A percentile compares a stretch with the other conserved stretches of the same genome.
Conservation (phyloP, 352 stramenopile species). For the Phytophthora pseudosyringae region DNA sequence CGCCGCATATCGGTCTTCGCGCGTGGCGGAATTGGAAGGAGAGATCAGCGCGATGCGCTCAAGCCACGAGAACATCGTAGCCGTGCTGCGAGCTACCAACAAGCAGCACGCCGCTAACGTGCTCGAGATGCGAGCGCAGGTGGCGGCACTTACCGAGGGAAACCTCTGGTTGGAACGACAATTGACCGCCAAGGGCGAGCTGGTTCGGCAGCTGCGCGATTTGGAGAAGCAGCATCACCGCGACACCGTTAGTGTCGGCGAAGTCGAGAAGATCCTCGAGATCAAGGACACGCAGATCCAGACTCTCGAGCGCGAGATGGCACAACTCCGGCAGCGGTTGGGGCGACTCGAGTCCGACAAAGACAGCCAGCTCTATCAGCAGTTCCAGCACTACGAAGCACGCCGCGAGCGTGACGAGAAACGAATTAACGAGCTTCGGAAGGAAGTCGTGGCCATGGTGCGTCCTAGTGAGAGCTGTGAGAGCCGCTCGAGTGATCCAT, state of each 20-base stretch:
- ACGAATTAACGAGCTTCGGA: constrained; percentile 55
- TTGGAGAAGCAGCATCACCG: constrained; percentile 50
- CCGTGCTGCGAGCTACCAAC: constrained; percentile 70
- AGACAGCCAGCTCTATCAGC: constrained; percentile 63
- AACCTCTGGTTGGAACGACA: constrained; percentile 71
- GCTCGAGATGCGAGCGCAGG: constrained; percentile 66
- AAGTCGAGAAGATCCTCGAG: constrained; percentile 55
- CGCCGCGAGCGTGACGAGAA: constrained; percentile 57
- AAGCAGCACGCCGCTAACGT: constrained; percentile 73
- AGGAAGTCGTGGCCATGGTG: constrained; percentile 66
- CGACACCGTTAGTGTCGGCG: constrained; percentile 37
- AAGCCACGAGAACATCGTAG: constrained; percentile 77
- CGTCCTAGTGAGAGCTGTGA: constrained; percentile 15
- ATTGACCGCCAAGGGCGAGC: constrained; percentile 59
- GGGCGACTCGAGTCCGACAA: constrained; percentile 55
- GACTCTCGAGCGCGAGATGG: constrained; percentile 63
- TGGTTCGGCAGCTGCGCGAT: constrained; percentile 59
- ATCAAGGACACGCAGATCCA: constrained; percentile 67
- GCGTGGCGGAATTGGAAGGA: constrained; percentile 62
- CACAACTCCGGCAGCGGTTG: constrained; percentile 50
- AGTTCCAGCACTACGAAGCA: constrained; percentile 50
- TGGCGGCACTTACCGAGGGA: constrained; percentile 61
- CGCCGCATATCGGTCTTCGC: constrained; percentile 24
- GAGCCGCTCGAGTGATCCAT: neutral
- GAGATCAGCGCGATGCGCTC: constrained; percentile 68